These are phyloP conservation scores for Pichia eremophila DNA, from an alignment of 805 yeast species.

Conservation along the genomic window DNA sequence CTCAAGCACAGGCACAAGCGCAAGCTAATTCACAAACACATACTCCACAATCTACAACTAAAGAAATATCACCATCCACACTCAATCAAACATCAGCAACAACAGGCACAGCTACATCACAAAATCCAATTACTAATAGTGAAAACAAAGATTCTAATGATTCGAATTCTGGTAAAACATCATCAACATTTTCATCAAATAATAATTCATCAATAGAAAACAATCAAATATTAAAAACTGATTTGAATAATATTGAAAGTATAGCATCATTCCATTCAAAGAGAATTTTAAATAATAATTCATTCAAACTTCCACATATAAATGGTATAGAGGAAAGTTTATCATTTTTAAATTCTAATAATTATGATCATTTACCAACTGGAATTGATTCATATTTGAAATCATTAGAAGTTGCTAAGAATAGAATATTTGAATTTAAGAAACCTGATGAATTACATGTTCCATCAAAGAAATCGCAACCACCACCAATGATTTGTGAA, in stretches of 20 bases:
- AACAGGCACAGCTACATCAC: too few species aligned
- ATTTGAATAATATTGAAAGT: background rate
- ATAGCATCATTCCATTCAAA: slow-evolving; percentile 3
- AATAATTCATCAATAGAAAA: background rate
- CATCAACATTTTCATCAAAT: slow-evolving; percentile 1
- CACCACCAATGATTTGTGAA: slow-evolving; percentile 19
- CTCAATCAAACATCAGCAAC: too few species aligned
- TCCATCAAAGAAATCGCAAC: slow-evolving; percentile 8
- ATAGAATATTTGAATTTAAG: slow-evolving; percentile 16
- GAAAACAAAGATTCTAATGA: background rate
- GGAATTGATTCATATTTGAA: slow-evolving; percentile 19
- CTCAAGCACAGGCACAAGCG: background rate
- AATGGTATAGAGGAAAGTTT: slow-evolving; percentile 7
- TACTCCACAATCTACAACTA: background rate
- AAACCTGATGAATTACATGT: slow-evolving; percentile 7
- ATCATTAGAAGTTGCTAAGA: slow-evolving; percentile 25
- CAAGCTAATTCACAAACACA: background rate
- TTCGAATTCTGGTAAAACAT: background rate
- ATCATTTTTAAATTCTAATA: slow-evolving; percentile 16
- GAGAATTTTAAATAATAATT: slow-evolving; percentile 1
- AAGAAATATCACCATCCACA: too few species aligned
- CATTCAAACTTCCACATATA: background rate
- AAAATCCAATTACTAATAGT: too few species aligned
- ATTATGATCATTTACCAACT: slow-evolving; percentile 19
- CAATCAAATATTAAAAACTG: background rate